These are phyloP conservation scores for Heliamphora pulchella DNA, from an alignment of 179 eudicot genomes.

Conservation along the genomic window DNA sequence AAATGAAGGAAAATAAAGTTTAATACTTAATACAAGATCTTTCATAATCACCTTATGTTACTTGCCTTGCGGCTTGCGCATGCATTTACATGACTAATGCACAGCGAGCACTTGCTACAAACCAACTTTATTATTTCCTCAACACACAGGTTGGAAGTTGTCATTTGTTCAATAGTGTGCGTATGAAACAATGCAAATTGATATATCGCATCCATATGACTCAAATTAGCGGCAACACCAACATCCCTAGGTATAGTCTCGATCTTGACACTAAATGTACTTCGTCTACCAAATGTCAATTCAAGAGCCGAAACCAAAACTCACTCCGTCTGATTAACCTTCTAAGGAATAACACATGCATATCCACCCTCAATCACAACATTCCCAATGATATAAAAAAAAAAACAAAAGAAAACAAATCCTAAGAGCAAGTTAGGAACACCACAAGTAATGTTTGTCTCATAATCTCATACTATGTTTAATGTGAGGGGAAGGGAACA, in stretches of 20 bases:
- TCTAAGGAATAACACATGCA: background rate
- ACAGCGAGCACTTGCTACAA: background rate
- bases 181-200: background rate
- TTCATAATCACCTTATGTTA: background rate
- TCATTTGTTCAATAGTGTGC: background rate
- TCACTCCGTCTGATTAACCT: conserved; percentile 1
- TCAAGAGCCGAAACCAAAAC: background rate
- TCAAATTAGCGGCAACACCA: background rate
- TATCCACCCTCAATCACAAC: background rate
- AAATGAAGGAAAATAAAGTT: background rate
- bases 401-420: no score
- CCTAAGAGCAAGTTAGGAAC: no score
- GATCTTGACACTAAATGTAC: background rate
- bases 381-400: background rate
- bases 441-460: no score
- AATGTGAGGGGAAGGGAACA: no score
- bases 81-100: background rate
- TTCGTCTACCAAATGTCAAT: conserved; percentile 1
- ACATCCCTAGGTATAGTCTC: background rate
- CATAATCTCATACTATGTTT: no score
- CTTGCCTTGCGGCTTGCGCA: background rate
- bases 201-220: background rate
- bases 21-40: background rate
- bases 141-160: background rate
- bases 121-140: background rate